phyloP scores from a whole-genome alignment of 2,329 filamentous ascomycete genomes.

The Ceratocystis diversiconidia region DNA sequence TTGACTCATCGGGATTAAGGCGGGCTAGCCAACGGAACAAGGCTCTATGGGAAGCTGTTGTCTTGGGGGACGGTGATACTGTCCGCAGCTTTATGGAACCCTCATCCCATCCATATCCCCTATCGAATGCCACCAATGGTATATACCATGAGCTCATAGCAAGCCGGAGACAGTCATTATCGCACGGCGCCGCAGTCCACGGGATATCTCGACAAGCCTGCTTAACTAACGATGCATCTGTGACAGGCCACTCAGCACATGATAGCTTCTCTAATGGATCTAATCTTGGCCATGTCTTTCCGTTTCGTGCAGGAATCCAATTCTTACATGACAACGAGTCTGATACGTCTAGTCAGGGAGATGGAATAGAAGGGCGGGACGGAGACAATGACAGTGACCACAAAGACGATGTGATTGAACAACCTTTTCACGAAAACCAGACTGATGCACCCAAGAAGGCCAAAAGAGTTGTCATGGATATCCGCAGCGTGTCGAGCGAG shows the following conservation, averaged over 20 bases:
- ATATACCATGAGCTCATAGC: constrained; percentile 10
- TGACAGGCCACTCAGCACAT: constrained; percentile 28
- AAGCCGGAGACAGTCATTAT: constrained; percentile 12
- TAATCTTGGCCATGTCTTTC: constrained; percentile 72
- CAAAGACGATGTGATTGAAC: constrained; percentile 28
- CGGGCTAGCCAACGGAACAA: constrained; percentile 77
- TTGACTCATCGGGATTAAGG: constrained; percentile 67
- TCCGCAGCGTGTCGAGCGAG: constrained; percentile 71
- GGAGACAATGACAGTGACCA: constrained; percentile 21
- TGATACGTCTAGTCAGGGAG: constrained; percentile 18
- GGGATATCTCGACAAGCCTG: constrained; percentile 29
- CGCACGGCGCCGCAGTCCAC: background rate
- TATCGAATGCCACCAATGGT: constrained; percentile 1
- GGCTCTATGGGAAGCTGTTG: constrained; percentile 73
- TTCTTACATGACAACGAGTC: constrained; percentile 25
- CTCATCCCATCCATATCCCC: background rate
- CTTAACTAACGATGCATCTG: constrained; percentile 22
- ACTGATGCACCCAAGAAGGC: constrained; percentile 34
- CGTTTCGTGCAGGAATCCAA: constrained; percentile 40
- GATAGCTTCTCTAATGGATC: constrained; percentile 38
- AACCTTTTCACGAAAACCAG: constrained; percentile 9
- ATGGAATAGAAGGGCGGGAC: background rate
- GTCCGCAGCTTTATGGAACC: constrained; percentile 72
- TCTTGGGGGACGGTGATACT: constrained; percentile 59
- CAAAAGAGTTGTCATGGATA: constrained; percentile 82